Base-by-base conservation (phyloP, 2,329 filamentous ascomycete genomes). In the Fusarium nelsonii region DNA sequence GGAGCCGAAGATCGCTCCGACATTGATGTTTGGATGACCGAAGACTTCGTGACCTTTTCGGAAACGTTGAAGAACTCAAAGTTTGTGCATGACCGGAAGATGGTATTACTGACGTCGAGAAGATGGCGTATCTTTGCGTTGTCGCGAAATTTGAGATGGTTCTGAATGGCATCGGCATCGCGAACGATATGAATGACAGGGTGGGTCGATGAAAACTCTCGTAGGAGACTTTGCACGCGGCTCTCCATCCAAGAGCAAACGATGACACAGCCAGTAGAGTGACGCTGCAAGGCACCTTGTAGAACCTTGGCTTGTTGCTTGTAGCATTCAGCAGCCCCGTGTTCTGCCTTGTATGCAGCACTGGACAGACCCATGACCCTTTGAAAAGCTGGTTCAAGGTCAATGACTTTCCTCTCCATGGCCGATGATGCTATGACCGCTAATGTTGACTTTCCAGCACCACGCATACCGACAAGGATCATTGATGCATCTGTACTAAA, bases 1-100 rank as follows among this genome's bases (percentile, higher is more conserved):
- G 88, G 87, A 3, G 87, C 85, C 0, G 83, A 81, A 1, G 81
- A 79, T 53, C 81, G 63, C 9, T 72, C 69, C 77, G 58, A 78
- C 76, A 53, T 79, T 44, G 70, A 67, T 8, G 52, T 45, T 0
- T 67, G 63, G 14, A 61, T 26, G 41, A 65, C 28, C 4, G 53
- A 57, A 28, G 69, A 74, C 69, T 70, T 74, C 43, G 79, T 74
- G 7, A 75, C 75, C 18, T 79, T 81, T 73, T 92, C 90, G 3
- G 90, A 90, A 16, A 92, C 81, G 70, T 93, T 93, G 81, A 89
- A 93, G 76, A 93, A 94, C 74, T 94, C 91, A 65, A 91, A 86
- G 70, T 92, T 93, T 12, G 90, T 90, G 74, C 89, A 92, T 3
- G 83, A 84, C 49, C 90, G 84, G 70, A 92, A 88, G 16, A 91